Conservation (phyloP, 1,284 basidiomycete species). For the Fomes fomentarius region DNA sequence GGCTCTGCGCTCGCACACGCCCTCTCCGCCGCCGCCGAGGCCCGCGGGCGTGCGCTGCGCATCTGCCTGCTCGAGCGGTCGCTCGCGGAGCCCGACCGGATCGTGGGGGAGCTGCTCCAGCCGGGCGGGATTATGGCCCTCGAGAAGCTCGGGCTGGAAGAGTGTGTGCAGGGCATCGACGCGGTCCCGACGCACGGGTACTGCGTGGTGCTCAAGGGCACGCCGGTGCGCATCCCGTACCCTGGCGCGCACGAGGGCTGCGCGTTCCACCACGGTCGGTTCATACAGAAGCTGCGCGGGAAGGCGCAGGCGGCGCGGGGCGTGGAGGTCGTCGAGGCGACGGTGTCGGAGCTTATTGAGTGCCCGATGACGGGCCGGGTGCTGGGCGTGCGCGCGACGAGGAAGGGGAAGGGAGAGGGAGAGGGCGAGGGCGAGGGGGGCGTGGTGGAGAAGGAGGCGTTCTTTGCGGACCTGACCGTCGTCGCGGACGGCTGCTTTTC, state of each 20-base stretch:
- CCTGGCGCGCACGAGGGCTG: conserved; percentile 74
- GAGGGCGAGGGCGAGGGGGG: conserved; percentile 50
- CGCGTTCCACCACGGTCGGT: conserved; percentile 94
- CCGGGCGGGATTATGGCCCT: conserved; percentile 89
- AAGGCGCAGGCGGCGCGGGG: conserved; percentile 63
- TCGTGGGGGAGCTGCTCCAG: conserved; percentile 97
- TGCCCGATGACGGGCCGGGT: conserved; percentile 59
- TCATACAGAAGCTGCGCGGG: conserved; percentile 80
- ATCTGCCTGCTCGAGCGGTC: conserved; percentile 89
- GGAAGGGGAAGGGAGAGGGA: conserved; percentile 39
- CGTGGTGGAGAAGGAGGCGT: conserved; percentile 49
- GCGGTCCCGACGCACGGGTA: conserved; percentile 88
- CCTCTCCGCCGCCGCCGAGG: conserved; percentile 52
- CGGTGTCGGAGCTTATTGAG: conserved; percentile 75
- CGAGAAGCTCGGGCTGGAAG: conserved; percentile 76
- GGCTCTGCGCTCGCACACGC: conserved; percentile 79
- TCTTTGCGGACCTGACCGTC: conserved; percentile 81
- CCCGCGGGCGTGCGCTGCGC: conserved; percentile 62
- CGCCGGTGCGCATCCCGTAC: conserved; percentile 87
- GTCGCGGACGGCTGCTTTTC: conserved; percentile 97
- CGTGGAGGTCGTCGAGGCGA: conserved; percentile 83
- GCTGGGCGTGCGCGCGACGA: conserved; percentile 64
- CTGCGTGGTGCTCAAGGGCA: conserved; percentile 74
- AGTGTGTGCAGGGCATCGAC: conserved; percentile 84
- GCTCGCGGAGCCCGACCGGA: conserved; percentile 90